Evolutionary conservation across 306 rosid species (phyloP), one percentile per base, ranked within the genome.

Genomic region (Prunus kanzakura): DNA sequence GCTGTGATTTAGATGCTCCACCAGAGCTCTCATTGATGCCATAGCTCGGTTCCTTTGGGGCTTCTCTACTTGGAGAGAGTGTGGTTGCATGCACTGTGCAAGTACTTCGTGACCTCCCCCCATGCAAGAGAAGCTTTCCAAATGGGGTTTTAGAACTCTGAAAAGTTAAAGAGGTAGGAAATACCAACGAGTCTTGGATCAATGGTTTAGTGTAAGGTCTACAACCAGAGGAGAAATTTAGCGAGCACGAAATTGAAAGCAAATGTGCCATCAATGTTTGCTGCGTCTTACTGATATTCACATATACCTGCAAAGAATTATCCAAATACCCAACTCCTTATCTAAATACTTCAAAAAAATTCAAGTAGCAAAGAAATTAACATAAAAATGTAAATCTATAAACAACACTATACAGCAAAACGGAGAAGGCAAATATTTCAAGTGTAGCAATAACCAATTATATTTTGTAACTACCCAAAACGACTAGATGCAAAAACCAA

Each of bases 211-310:
- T 77, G 84, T 52, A 67, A 22, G 86, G 81, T 83, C 87, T 92
- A 55, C 78, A 82, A 76, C 82, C 79, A 60, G 96, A 71, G 67
- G 93, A 71, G 74, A 84, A 23, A 25, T 89, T 82, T 73, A 88
- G 79, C 64, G 89, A 79, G 78, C 85, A 85, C n/a, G 98, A 91
- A 77, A 91, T 86, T 64, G 97, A 90, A 76, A 95, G 86, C 63
- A 89, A 81, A 22, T 91, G 91, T 10, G 96, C 90, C 98, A 82
- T 86, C 76, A 67, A 66, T 74, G 4, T 22, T 52, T 25, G 67
- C 62, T 62, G 73, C 74, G 75, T 66, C 52, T 47, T 46, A 72
- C 69, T 78, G 62, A 19, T 55, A 62, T 2, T 32, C 77, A 60
- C 64, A 68, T 11, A 55, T 45, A 78, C 86, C 90, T 88, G 90